Evolutionary conservation across 2,329 filamentous ascomycete species (phyloP), one percentile per base, ranked within the genome.

Genomic region (Venturia effusa): DNA sequence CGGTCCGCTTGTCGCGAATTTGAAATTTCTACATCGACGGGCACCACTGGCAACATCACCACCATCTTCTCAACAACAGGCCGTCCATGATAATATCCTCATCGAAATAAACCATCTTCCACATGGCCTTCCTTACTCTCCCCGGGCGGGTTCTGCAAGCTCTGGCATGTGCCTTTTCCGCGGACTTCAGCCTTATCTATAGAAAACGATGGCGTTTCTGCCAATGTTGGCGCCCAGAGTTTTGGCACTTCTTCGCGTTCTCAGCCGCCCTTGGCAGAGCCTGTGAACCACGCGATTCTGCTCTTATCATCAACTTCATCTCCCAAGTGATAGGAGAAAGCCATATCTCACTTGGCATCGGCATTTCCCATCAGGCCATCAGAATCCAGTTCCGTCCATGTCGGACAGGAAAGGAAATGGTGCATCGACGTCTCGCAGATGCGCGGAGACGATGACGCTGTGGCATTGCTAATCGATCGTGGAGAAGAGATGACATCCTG

Each of bases 161-260:
- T 39, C 15, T 39, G 37, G 37, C 37, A 39, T 24, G n/a, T 7
- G 22, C 24, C 22, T 34, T 57, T 34, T 57, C 51, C 51, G 51
- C 51, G 51, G 51, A 57, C 15, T 32, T 34, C 51, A 34, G 51
- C 51, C 30, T 57, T 57, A 57, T 57, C 51, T 57, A 57, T 57
- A 19, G 27, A 57, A 34, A 10, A 11, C 27, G n/a, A n/a, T 57
- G 15, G 51, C 27, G 27, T n/a, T n/a, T 6, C 2, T 34, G 51
- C 51, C 51, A 57, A 57, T 37, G 10, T 6, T 10, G 5, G 17
- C 27, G 27, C 51, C 51, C 51, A 57, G 48, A 32, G 10, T n/a
- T 22, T 24, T 8, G 22, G 17, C 15, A 19, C 24, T 5, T 30
- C 27, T 55, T 34, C 6, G 48, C 24, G 10, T 27, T 32, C 27